Evolutionary conservation across 371 early-diverging fungal genomes (phyloP), one percentile per base, ranked within the genome.

Genomic region (Dichotomocladium elegans): DNA sequence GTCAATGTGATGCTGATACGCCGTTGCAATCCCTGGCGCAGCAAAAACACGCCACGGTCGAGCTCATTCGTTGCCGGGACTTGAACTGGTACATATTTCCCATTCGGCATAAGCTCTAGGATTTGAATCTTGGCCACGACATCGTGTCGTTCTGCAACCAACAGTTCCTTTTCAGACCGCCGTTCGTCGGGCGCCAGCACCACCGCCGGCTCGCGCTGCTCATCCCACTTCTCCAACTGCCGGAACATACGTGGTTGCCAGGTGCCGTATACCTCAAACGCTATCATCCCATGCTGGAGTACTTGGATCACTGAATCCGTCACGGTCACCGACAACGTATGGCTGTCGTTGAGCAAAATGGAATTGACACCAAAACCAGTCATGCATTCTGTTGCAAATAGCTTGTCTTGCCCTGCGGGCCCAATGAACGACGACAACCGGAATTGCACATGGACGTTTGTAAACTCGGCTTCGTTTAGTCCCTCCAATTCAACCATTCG

Each of bases 11-110:
- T 54, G 21, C 75, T 63, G 24, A 94, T 74, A 2, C 92, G 85
- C 8, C 93, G 79, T 61, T 93, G 94, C 25, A 93, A 57, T 3
- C 95, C 95, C 64, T 95, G 95, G 24, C 88, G 79, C 29, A 93
- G 62, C 19, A 82, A 61, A 60, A 93, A 92, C 3, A 82, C 79
- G 3, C 90, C 89, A 5, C 80, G 62, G 29, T 85, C 85, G 41
- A 79, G 55, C 1, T 74, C 51, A 1, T 69, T 60, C 46, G 70
- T 70, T 1, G 88, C 65, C 15, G 74, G 74, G 0, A 90, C 80
- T 8, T 86, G 84, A 0, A 88, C 90, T 3, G 82, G 80, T 31
- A 75, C 77, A 66, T 92, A 93, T 8, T 84, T 81, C 3, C 94
- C 94, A 25, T 81, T 74, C 2, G 82, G 61, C 7, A 76, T 77